Evolutionary conservation across 306 rosid genomes (phyloP), one percentile per base, ranked within the genome.

Genomic region (Castanea sativa): DNA sequence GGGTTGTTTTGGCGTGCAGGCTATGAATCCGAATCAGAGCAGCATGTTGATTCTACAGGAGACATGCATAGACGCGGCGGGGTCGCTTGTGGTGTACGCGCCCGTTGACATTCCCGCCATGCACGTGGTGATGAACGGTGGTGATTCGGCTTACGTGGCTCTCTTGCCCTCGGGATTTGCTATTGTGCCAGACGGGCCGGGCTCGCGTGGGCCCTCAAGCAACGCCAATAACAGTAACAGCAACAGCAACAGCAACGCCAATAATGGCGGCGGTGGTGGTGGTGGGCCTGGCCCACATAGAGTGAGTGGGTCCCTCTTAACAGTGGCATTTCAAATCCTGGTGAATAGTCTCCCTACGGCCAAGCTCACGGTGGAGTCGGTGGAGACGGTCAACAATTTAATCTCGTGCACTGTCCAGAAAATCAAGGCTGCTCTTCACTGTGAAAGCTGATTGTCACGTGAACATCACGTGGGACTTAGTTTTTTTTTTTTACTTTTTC

Each of bases 51-150:
- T 95, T 33, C 71, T 95, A 14, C 99, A 95, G 64, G 99, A 95
- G 84, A 95, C 97, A 1, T 90, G 97, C 92, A 90, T 86, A 45
- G 99, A 95, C 86, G 91, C 89, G 69, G 91, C 92, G 0, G 99
- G 99, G 13, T 87, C 97, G 71, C 93, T 92, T 78, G 97, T 95
- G 4, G 99, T 95, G 65, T 95, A 92, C 92, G 99, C 99, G 83
- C 99, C 99, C 3, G 99, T 95, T 0, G 99, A 95, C 64, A 92
- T 92, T 5, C 99, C 99, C 0, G 99, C 99, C n/a, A 95, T 95
- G 97, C 99, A 95, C 56, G 91, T 90, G 1, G 99, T 95, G 5
- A 92, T 95, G 99, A 95, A 89, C 85, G 99, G 99, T 3, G 99
- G 99, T 0, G 99, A 95, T 67, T 95, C 99, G 0, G 97, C 99